Percentiles rank a stretch among this genome's conserved stretches.
Conservation (phyloP, 2,329 filamentous ascomycete genomes). For the Aspergillus sp. region DNA sequence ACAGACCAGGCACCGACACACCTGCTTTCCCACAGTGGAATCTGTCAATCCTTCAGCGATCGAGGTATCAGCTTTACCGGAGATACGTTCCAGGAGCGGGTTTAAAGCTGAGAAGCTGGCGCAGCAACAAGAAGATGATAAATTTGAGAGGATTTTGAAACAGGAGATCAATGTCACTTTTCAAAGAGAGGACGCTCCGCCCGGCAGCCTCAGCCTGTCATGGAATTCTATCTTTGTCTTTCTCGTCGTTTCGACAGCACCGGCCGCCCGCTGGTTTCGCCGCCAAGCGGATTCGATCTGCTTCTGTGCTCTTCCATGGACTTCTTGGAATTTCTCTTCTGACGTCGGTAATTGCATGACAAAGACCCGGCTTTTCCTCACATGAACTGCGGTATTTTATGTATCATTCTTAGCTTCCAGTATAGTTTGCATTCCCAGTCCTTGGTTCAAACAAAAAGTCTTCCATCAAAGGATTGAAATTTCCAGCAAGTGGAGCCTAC, state of each 20-base stretch:
- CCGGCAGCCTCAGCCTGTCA: conserved; percentile 4
- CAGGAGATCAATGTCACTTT: conserved; percentile 12
- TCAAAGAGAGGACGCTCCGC: conserved; percentile 11
- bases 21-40: conserved; percentile 2
- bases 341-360: conserved; percentile 20
- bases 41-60: conserved; percentile 20
- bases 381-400: neutral
- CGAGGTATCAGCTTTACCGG: conserved; percentile 22
- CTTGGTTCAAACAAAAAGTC: neutral
- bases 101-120: neutral
- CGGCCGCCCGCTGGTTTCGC: conserved; percentile 21
- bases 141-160: neutral
- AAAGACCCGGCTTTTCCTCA: neutral
- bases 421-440: neutral
- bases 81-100: conserved; percentile 23
- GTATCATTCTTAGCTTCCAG: neutral
- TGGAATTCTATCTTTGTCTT: conserved; percentile 17
- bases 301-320: conserved; percentile 39
- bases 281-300: conserved; percentile 35
- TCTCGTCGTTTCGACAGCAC: conserved; percentile 25
- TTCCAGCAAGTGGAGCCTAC: neutral
- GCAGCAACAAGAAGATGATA: neutral
- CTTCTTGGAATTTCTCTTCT: conserved; percentile 32
- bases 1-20: conserved; percentile 25
- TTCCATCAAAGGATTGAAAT: neutral